Evolutionary conservation across 768 basidiomycete species (phyloP).

Genomic region (Naematelia encephala): DNA sequence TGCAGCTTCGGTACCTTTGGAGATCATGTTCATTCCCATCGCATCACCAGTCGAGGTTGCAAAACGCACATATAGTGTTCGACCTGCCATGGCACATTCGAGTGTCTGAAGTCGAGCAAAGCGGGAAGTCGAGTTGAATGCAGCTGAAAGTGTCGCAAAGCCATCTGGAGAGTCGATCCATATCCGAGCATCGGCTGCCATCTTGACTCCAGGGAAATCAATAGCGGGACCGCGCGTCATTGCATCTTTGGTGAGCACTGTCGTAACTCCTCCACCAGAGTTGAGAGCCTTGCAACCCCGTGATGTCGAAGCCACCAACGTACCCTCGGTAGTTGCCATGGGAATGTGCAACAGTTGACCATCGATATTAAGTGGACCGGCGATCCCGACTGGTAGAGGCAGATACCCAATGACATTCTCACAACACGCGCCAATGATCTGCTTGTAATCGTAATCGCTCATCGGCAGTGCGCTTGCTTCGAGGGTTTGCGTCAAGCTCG

Average conservation of each 20-base stretch:
- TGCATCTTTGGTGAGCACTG: slow-evolving; percentile 83
- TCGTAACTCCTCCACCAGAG: slow-evolving; percentile 89
- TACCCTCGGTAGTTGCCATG: slow-evolving; percentile 99
- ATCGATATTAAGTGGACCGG: slow-evolving; percentile 90
- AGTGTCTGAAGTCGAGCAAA: slow-evolving; percentile 82
- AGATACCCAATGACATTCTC: slow-evolving; percentile 98
- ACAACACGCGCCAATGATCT: slow-evolving; percentile 93
- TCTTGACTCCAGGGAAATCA: slow-evolving; percentile 77
- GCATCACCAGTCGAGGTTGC: slow-evolving; percentile 94
- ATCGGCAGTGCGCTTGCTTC: slow-evolving; percentile 80
- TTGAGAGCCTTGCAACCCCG: slow-evolving; percentile 98
- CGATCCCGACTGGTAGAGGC: slow-evolving; percentile 91
- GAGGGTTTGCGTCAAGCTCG: slow-evolving; percentile 75
- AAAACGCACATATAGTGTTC: slow-evolving; percentile 89
- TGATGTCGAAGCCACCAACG: slow-evolving; percentile 93
- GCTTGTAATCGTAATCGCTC: slow-evolving; percentile 83
- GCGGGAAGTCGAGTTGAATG: slow-evolving; percentile 91
- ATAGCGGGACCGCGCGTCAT: slow-evolving; percentile 99
- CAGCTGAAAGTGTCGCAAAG: slow-evolving; percentile 66
- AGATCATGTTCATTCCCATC: slow-evolving; percentile 99
- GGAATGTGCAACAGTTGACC: slow-evolving; percentile 81
- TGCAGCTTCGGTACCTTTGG: slow-evolving; percentile 94
- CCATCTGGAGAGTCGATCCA: slow-evolving; percentile 87
- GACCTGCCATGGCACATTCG: slow-evolving; percentile 86
- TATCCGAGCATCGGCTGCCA: slow-evolving; percentile 76